Evolutionary conservation across 2,329 filamentous ascomycete species (phyloP), one percentile per base, ranked within the genome.

Genomic region (Monascus ruber): DNA sequence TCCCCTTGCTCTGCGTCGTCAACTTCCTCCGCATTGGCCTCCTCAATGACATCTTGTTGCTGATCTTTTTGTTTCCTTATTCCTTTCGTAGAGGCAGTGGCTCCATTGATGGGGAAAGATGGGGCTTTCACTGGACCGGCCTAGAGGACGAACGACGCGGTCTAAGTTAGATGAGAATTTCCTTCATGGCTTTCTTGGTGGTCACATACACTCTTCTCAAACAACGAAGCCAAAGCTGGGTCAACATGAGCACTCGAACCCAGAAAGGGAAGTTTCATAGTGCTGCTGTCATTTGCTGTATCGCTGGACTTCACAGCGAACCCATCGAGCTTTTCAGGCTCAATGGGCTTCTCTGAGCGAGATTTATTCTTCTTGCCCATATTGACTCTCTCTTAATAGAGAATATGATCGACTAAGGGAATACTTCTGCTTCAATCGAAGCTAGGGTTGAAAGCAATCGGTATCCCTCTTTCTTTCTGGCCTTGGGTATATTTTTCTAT

Each of bases 211-310:
- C 83, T 86, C 41, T 72, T 69, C 41, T 79, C 73, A 64, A 87
- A 87, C 31, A 87, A 71, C 44, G 80, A 78, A 53, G 79, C 72
- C 48, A 87, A 68, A 40, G 71, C 66, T 58, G 82, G 80, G 67
- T 87, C 82, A 43, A 86, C 69, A 43, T 71, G 69, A 59, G 74
- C 74, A 39, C 80, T 79, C 38, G 81, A 70, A 42, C 70, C 69
- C 57, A 76, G 74, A 37, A 66, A 54, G 31, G 61, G 47, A 42
- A 58, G 53, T 42, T 49, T 51, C 27, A 40, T 44, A 31, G 47
- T 44, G 31, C 44, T 33, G 26, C 41, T 41, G 26, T 33, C 38
- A 25, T 40, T 33, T 42, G 45, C 41, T 17, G 17, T 17, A 17
- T 17, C 17, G 17, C 17, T 17, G 17, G 17, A 17, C 17, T 17